phyloP scores from a whole-genome alignment of 768 basidiomycete genomes.

The Pulveroboletus sp. region DNA sequence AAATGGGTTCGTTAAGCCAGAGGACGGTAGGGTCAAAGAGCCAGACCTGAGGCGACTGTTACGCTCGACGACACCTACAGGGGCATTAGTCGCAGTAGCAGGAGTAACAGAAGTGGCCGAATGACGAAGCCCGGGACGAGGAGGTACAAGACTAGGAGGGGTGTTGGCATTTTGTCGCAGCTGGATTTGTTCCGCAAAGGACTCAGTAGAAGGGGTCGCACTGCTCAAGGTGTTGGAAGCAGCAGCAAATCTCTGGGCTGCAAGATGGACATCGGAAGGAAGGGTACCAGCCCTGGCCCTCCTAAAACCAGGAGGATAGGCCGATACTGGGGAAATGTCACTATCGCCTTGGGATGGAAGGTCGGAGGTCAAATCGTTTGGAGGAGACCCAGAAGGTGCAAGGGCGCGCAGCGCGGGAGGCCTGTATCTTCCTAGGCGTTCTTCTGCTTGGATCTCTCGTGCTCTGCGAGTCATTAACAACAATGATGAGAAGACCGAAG shows the following conservation, averaged over 20 bases:
- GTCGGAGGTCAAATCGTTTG: slow-evolving; percentile 63
- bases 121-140: slow-evolving; percentile 71
- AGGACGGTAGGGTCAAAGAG: slow-evolving; percentile 82
- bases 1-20: slow-evolving; percentile 77
- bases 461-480: slow-evolving; percentile 49
- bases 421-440: slow-evolving; percentile 68
- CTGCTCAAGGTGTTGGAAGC: slow-evolving; percentile 56
- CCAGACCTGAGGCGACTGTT: slow-evolving; percentile 89
- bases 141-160: slow-evolving; percentile 41
- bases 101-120: slow-evolving; percentile 64
- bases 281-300: slow-evolving; percentile 97
- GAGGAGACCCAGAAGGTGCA: slow-evolving; percentile 68
- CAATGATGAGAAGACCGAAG: slow-evolving; percentile 10
- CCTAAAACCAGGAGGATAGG: slow-evolving; percentile 83
- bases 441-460: slow-evolving; percentile 80
- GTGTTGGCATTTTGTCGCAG: slow-evolving; percentile 36
- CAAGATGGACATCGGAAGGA: slow-evolving; percentile 91
- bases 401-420: slow-evolving; percentile 76
- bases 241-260: slow-evolving; percentile 77
- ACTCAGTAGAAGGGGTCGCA: slow-evolving; percentile 48
- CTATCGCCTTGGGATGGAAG: slow-evolving; percentile 57
- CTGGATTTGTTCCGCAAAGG: slow-evolving; percentile 46
- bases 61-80: slow-evolving; percentile 46
- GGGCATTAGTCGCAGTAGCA: slow-evolving; percentile 41
- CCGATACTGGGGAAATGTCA: slow-evolving; percentile 62